phyloP scores from a whole-genome alignment of 768 basidiomycete genomes.

The Clavulina sp. region DNA sequence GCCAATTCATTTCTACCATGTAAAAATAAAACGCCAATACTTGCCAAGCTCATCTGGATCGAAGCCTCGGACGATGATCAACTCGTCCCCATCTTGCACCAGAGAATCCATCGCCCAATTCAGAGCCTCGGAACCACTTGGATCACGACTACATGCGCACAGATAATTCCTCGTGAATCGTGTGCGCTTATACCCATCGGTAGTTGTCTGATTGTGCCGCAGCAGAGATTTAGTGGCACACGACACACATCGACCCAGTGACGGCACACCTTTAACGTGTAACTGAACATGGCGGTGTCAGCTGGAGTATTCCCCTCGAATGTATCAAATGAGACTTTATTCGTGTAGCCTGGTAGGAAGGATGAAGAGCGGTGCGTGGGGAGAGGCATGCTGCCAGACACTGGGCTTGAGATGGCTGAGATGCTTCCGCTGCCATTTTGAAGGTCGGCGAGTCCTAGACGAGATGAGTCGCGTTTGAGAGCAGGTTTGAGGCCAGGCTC shows the following conservation, averaged over 20 bases:
- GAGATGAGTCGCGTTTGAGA: slow-evolving; percentile 24
- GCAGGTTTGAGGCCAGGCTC: slow-evolving; percentile 34
- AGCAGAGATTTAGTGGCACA: neutral
- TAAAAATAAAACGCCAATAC: slow-evolving; percentile 12
- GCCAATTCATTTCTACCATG: neutral
- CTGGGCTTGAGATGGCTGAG: slow-evolving; percentile 2
- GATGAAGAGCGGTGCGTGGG: neutral
- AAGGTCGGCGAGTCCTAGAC: no score
- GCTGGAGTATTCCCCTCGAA: slow-evolving; percentile 45
- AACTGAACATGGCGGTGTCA: slow-evolving; percentile 56
- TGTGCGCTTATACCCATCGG: slow-evolving; percentile 57
- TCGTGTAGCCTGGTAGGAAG: slow-evolving; percentile 22
- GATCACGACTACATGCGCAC: slow-evolving; percentile 75
- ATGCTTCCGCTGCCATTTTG: no score
- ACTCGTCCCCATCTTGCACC: slow-evolving; percentile 77
- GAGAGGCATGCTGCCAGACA: slow-evolving; percentile 3
- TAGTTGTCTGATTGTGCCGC: slow-evolving; percentile 35
- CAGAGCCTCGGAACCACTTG: slow-evolving; percentile 72
- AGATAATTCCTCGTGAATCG: slow-evolving; percentile 74
- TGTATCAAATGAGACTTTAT: slow-evolving; percentile 74
- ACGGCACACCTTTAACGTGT: slow-evolving; percentile 40
- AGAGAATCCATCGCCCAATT: slow-evolving; percentile 85
- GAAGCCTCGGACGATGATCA: slow-evolving; percentile 80
- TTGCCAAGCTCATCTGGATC: slow-evolving; percentile 71
- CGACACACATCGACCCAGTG: neutral